Evolutionary conservation across 2,329 filamentous ascomycete genomes (phyloP).

Genomic region (Talaromyces sp.): DNA sequence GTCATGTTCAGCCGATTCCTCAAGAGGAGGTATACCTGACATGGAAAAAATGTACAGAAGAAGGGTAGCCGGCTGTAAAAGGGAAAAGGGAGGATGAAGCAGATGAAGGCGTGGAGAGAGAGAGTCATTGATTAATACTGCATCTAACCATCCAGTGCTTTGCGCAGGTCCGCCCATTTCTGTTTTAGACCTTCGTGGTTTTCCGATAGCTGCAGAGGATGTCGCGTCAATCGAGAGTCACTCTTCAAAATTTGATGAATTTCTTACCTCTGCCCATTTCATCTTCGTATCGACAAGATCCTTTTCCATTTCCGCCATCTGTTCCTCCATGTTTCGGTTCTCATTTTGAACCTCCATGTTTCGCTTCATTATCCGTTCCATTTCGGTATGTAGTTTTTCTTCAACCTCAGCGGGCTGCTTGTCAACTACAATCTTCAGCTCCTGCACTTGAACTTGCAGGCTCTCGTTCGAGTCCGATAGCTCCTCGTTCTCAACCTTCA

Average conservation of each 20-base stretch:
- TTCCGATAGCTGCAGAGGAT: constrained; percentile 55
- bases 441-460: constrained; percentile 74
- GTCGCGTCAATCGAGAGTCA: constrained; percentile 7
- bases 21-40: not conserved
- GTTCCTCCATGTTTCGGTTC: constrained; percentile 81
- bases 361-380: constrained; percentile 85
- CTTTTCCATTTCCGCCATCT: constrained; percentile 86
- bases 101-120: not conserved
- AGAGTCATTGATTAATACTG: not conserved
- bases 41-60: constrained; percentile 9
- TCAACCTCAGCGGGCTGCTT: constrained; percentile 87
- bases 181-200: constrained; percentile 66
- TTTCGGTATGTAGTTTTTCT: constrained; percentile 71
- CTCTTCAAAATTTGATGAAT: not conserved
- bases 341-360: constrained; percentile 93
- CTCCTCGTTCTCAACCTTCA: constrained; percentile 90
- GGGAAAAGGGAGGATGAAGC: not conserved
- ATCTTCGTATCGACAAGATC: constrained; percentile 91
- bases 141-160: constrained; percentile 43
- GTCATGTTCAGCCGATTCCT: not conserved
- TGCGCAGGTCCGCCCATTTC: constrained; percentile 69
- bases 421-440: constrained; percentile 81
- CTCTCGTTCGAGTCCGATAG: constrained; percentile 86
- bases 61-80: not conserved
- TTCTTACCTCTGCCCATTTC: constrained; percentile 80